These are phyloP conservation scores for Didymella pinodella DNA, from an alignment of 2,329 filamentous ascomycete genomes.

Conservation along the genomic window DNA sequence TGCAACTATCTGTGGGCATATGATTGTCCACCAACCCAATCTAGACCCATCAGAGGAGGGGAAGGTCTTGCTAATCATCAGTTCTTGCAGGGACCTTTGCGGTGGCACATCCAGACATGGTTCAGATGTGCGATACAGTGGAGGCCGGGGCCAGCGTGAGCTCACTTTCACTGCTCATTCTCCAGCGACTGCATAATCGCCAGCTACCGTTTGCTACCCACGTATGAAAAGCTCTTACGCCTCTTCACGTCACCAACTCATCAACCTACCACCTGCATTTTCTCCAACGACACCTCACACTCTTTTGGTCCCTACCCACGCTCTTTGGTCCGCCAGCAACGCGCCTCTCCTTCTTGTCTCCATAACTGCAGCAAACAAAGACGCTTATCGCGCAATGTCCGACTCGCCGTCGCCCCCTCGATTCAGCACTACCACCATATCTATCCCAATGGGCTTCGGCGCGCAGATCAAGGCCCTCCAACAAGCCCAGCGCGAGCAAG, in stretches of 20 bases:
- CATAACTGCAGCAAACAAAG: not conserved
- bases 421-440: not conserved
- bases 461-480: constrained; percentile 25
- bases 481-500: constrained; percentile 20
- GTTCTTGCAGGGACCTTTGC: not conserved
- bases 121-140: not conserved
- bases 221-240: not conserved
- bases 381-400: not conserved
- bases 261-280: not conserved
- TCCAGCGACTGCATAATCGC: no score
- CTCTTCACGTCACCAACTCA: not conserved
- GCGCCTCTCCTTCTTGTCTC: not conserved
- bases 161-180: not conserved
- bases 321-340: not conserved
- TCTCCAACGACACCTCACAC: not conserved
- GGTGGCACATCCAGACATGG: not conserved
- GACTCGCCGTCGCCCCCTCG: not conserved
- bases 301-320: not conserved
- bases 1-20: no score
- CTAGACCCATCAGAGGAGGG: no score
- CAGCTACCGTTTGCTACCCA: not conserved
- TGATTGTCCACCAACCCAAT: no score
- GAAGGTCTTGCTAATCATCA: no score
- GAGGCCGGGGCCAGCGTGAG: not conserved
- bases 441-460: constrained; percentile 28